A percentile compares a stretch with the other conserved stretches of the same genome.
phyloP scores from a whole-genome alignment of 1,284 basidiomycete species.

The Pyrrhoderma lamaoense region DNA sequence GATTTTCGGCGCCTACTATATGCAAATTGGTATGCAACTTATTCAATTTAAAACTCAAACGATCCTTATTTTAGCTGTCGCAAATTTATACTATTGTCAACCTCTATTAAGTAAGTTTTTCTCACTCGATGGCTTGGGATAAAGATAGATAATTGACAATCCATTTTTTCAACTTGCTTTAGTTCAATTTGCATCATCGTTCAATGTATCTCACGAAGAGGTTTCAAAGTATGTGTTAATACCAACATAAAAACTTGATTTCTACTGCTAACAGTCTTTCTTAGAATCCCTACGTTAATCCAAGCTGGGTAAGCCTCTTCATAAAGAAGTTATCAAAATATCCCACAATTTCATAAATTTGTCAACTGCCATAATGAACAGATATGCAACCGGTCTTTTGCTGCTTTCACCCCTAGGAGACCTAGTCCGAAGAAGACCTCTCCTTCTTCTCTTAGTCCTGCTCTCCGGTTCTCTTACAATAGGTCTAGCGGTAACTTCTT shows the following conservation, averaged over 20 bases:
- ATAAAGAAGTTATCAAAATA: not conserved
- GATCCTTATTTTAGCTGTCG: constrained; percentile 17
- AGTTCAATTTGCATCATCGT: constrained; percentile 22
- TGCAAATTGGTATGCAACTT: not conserved
- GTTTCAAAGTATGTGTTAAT: constrained; percentile 28
- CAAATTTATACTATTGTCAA: constrained; percentile 35
- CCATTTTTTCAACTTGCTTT: no score
- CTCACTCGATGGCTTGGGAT: no score
- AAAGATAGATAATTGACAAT: no score
- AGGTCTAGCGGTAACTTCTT: constrained; percentile 45
- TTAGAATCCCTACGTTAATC: constrained; percentile 31
- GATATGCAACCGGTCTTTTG: constrained; percentile 52
- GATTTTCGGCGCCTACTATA: not conserved
- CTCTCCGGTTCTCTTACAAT: constrained; percentile 45
- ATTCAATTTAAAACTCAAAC: no score
- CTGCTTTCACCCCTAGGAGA: constrained; percentile 62
- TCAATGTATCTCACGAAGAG: constrained; percentile 27
- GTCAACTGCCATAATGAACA: no score
- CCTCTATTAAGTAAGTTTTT: constrained; percentile 30
- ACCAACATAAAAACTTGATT: not conserved
- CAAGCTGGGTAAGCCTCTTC: constrained; percentile 28
- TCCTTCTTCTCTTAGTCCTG: constrained; percentile 42
- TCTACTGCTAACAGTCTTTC: not conserved
- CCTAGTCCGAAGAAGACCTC: constrained; percentile 51
- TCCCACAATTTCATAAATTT: no score